Conservation (phyloP, 495 filamentous ascomycete genomes). For the Talaromyces wortmannii region DNA sequence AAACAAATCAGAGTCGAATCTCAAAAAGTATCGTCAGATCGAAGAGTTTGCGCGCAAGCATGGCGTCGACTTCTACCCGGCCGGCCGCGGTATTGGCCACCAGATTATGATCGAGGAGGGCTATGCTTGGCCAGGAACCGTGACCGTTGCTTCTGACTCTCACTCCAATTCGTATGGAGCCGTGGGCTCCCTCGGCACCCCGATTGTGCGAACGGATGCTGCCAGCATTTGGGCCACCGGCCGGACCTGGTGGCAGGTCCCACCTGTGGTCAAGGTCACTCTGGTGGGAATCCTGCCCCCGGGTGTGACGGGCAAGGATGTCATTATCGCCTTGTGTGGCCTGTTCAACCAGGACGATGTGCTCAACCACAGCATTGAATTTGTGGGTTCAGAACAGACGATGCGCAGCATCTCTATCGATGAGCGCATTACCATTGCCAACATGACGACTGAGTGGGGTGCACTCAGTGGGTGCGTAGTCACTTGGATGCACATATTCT, state of each 20-base stretch:
- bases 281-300: constrained; percentile 66
- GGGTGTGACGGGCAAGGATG: constrained; percentile 92
- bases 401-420: constrained; percentile 70
- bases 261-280: constrained; percentile 74
- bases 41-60: constrained; percentile 80
- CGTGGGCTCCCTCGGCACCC: constrained; percentile 67
- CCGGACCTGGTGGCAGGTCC: constrained; percentile 84
- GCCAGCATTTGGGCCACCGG: constrained; percentile 83
- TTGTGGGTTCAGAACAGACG: constrained; percentile 73
- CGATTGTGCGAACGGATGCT: constrained; percentile 82
- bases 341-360: constrained; percentile 88
- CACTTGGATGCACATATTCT: constrained; percentile 13
- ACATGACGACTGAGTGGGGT: constrained; percentile 97
- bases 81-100: constrained; percentile 79
- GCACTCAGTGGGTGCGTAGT: constrained; percentile 49
- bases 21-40: constrained; percentile 80
- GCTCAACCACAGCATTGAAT: constrained; percentile 89
- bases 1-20: constrained; percentile 74
- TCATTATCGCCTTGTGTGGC: constrained; percentile 85
- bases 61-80: constrained; percentile 77
- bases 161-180: constrained; percentile 94
- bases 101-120: constrained; percentile 88
- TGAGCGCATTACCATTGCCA: constrained; percentile 75
- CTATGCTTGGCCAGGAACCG: constrained; percentile 75
- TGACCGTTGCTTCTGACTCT: constrained; percentile 75